Evolutionary conservation across 192 early-diverging fungal genomes (phyloP).

Genomic region (Umbelopsis ramanniana): DNA sequence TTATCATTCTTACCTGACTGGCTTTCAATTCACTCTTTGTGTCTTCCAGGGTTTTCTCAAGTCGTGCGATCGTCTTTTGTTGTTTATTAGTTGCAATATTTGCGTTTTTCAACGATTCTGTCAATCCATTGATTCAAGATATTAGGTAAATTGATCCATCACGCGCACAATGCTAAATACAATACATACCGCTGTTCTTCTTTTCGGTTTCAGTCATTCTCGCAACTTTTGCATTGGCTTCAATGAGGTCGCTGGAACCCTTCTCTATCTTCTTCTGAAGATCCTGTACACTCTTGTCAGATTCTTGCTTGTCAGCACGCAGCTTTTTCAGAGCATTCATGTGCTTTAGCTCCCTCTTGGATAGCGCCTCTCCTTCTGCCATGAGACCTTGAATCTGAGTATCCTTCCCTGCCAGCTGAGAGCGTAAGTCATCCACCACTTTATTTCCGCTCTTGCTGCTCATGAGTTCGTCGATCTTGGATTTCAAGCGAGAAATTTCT

Average conservation of each 20-base stretch:
- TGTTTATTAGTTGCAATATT: neutral
- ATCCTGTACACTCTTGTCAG: conserved; percentile 56
- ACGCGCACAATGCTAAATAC: neutral
- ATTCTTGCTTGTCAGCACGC: conserved; percentile 63
- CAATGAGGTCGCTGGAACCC: conserved; percentile 44
- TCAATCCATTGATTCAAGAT: neutral
- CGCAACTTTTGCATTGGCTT: conserved; percentile 50
- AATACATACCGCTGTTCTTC: conserved; percentile 35
- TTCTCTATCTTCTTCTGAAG: conserved; percentile 60
- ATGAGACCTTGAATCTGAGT: conserved; percentile 52
- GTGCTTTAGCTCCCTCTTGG: conserved; percentile 75
- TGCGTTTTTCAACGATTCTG: conserved; percentile 6
- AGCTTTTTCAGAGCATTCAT: conserved; percentile 76
- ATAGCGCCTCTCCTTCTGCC: conserved; percentile 69
- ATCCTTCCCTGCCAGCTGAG: conserved; percentile 46
- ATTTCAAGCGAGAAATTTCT: conserved; percentile 28
- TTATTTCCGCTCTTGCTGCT: conserved; percentile 17
- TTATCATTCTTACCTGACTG: neutral
- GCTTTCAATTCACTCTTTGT: neutral
- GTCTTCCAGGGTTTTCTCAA: conserved; percentile 2
- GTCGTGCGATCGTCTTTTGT: neutral
- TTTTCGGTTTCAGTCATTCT: conserved; percentile 47
- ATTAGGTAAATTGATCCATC: neutral
- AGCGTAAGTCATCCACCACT: conserved; percentile 42
- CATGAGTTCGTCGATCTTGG: conserved; percentile 33